Conservation (phyloP, 306 rosid genomes). For the Herpetospermum pedunculosum region DNA sequence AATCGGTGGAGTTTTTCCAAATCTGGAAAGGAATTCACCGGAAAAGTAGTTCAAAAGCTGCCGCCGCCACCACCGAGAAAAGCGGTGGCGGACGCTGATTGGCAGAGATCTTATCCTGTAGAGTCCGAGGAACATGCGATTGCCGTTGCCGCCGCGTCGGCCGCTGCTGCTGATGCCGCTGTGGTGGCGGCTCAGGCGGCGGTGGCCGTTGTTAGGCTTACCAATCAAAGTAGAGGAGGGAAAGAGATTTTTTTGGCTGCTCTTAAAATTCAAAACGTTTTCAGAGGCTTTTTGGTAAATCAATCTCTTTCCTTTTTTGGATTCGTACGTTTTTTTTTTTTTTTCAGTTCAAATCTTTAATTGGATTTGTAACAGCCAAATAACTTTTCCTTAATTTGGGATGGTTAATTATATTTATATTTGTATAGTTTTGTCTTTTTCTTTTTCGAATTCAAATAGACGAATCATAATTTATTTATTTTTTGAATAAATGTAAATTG, state of each 20-base stretch:
- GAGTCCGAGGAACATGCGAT: conserved; percentile 71
- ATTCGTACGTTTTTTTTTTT: too few species aligned
- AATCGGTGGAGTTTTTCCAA: conserved; percentile 81
- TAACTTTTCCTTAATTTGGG: too few species aligned
- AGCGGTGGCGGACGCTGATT: conserved; percentile 22
- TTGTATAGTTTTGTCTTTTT: too few species aligned
- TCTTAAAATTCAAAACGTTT: conserved; percentile 69
- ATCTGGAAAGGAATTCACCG: conserved; percentile 34
- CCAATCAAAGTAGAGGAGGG: conserved; percentile 59
- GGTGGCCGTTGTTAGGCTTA: conserved; percentile 72
- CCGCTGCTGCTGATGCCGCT: conserved; percentile 82
- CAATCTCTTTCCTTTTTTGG: not conserved
- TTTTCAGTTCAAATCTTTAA: too few species aligned
- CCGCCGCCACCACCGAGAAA: conserved; percentile 8
- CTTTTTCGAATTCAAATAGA: too few species aligned
- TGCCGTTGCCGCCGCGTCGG: conserved; percentile 96
- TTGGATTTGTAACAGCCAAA: too few species aligned
- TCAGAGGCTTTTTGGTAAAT: conserved; percentile 80
- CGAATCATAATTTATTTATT: too few species aligned
- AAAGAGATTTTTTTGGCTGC: conserved; percentile 60
- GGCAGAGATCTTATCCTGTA: conserved; percentile 59
- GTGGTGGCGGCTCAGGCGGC: conserved; percentile 91
- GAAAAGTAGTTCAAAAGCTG: conserved; percentile 5
- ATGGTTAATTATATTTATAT: too few species aligned
- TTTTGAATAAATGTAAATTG: too few species aligned